Conservation (phyloP, 1,284 basidiomycete species). For the Sanguinoderma infundibulare region DNA sequence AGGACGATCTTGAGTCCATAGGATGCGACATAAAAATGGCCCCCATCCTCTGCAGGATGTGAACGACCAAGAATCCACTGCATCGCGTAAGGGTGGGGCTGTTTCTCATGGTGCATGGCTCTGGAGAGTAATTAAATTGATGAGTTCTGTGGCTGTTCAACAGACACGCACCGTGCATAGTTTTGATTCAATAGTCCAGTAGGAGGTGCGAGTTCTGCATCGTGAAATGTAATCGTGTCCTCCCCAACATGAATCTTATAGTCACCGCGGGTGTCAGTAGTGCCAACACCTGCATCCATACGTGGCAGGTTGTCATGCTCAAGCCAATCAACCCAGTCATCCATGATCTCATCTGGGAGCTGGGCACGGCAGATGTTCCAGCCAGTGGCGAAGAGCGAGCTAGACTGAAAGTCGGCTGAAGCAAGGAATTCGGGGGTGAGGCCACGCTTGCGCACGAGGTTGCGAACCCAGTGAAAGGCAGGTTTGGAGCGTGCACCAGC, state of each 20-base stretch:
- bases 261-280: neutral
- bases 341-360: neutral
- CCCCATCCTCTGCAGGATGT: neutral
- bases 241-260: neutral
- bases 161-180: neutral
- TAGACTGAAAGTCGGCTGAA: neutral
- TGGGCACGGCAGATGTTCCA: slow-evolving; percentile 5
- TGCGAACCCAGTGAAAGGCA: slow-evolving; percentile 4
- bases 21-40: slow-evolving; percentile 8
- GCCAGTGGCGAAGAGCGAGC: slow-evolving; percentile 1
- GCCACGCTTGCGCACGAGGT: neutral
- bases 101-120: neutral
- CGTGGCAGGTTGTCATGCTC: neutral
- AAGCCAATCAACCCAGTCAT: neutral
- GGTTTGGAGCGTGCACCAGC: neutral
- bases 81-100: neutral
- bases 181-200: slow-evolving; percentile 1
- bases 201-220: neutral
- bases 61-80: slow-evolving; percentile 6
- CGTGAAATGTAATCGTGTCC: too few relatives aligned
- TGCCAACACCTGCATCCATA: slow-evolving; percentile 3
- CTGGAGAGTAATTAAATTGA: neutral
- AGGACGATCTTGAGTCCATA: slow-evolving; percentile 10
- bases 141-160: neutral
- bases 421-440: neutral